A percentile compares a stretch with the other conserved stretches of the same genome.
phyloP scores from a whole-genome alignment of 768 basidiomycete genomes.

The Hemileccinum rubropunctum region DNA sequence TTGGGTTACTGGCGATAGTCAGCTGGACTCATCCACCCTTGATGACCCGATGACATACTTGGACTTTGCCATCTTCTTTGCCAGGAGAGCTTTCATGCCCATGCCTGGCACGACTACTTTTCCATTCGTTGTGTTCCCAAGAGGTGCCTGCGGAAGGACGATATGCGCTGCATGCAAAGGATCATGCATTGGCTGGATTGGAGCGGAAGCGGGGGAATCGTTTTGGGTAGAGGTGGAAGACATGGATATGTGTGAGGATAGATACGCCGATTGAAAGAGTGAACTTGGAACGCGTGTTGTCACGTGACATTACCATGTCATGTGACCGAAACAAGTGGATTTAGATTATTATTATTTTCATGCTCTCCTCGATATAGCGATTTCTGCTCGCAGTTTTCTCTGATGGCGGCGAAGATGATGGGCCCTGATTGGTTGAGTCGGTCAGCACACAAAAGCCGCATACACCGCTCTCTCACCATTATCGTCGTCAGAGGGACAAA shows the following conservation, averaged over 20 bases:
- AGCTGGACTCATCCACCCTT: neutral
- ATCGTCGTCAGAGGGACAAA: too few species aligned
- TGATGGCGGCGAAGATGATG: too few species aligned
- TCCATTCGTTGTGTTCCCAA: constrained; percentile 62
- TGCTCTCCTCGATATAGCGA: too few species aligned
- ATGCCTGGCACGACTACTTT: constrained; percentile 60
- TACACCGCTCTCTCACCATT: constrained; percentile 1
- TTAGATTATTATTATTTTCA: neutral
- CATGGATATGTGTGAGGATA: constrained; percentile 37
- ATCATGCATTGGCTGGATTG: constrained; percentile 83
- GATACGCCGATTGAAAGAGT: constrained; percentile 3
- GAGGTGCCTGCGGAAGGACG: constrained; percentile 74
- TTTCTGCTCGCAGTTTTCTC: too few species aligned
- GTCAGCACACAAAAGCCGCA: constrained; percentile 10
- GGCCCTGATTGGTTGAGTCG: too few species aligned
- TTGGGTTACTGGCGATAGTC: constrained; percentile 64
- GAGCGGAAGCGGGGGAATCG: constrained; percentile 59
- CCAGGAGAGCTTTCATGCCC: constrained; percentile 89
- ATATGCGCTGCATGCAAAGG: constrained; percentile 77
- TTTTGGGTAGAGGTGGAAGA: constrained; percentile 55
- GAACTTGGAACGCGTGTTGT: constrained; percentile 28
- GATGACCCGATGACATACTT: constrained; percentile 51
- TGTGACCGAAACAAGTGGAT: constrained; percentile 7
- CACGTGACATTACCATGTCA: constrained; percentile 23
- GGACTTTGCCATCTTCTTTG: constrained; percentile 89